phyloP scores from a whole-genome alignment of 2,329 filamentous ascomycete genomes.

The Ophiocordyceps sinensis region DNA sequence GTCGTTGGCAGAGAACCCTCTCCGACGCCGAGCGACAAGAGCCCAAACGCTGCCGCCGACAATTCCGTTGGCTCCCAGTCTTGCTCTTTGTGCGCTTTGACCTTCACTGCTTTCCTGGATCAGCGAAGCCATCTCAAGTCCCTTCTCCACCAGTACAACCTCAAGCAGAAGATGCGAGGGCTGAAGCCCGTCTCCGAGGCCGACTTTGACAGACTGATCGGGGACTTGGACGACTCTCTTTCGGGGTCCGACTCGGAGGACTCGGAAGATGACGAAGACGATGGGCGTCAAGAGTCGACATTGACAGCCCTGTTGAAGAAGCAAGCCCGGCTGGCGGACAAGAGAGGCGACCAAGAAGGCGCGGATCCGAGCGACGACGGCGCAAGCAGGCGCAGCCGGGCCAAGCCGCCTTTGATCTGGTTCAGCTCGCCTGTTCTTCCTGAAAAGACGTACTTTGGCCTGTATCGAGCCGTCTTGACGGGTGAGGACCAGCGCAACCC shows the following conservation, averaged over 20 bases:
- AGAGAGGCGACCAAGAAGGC: slow-evolving; percentile 31
- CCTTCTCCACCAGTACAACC: slow-evolving; percentile 84
- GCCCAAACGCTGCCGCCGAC: slow-evolving; percentile 9
- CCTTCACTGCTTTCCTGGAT: slow-evolving; percentile 60
- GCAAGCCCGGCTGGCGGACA: slow-evolving; percentile 59
- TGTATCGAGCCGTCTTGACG: slow-evolving; percentile 75
- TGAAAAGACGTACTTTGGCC: slow-evolving; percentile 63
- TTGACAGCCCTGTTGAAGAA: slow-evolving; percentile 67
- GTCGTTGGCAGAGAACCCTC: slow-evolving; percentile 7
- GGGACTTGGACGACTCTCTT: slow-evolving; percentile 76
- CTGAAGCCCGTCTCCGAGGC: slow-evolving; percentile 55
- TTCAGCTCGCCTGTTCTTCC: slow-evolving; percentile 65
- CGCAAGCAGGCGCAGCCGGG: slow-evolving; percentile 33
- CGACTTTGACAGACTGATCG: slow-evolving; percentile 79
- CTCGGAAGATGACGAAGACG: slow-evolving; percentile 50
- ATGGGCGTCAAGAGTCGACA: slow-evolving; percentile 47
- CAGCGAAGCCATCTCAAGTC: slow-evolving; percentile 79
- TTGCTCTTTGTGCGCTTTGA: slow-evolving; percentile 65
- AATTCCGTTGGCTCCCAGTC: slow-evolving; percentile 48
- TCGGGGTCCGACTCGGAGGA: slow-evolving; percentile 73
- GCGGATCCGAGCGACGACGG: slow-evolving; percentile 29
- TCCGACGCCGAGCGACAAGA: too few species aligned
- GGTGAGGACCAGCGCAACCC: slow-evolving; percentile 49
- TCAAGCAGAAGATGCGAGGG: slow-evolving; percentile 79
- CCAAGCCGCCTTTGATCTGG: slow-evolving; percentile 71